Evolutionary conservation across 140 eudicot genomes (phyloP).

Genomic region (Flaveria floridana): DNA sequence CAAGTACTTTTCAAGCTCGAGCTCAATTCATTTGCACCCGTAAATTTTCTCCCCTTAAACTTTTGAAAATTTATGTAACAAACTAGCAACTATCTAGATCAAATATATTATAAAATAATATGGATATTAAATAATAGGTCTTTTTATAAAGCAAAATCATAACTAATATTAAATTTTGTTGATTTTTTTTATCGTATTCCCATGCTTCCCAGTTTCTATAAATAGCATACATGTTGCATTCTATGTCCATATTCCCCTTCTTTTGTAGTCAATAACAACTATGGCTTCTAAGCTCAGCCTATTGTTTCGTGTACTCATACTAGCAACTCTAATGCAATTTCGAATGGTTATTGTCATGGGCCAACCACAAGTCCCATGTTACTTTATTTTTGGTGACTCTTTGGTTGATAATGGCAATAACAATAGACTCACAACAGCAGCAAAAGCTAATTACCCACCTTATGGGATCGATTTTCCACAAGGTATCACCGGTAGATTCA

Average conservation of each 20-base stretch:
- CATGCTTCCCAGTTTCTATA: conserved; percentile 8
- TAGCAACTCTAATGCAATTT: background rate
- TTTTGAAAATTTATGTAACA: too few relatives aligned
- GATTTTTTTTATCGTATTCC: background rate
- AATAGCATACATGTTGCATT: conserved; percentile 21
- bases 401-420: conserved; percentile 47
- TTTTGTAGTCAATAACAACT: background rate
- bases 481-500: conserved; percentile 44
- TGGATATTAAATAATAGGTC: too few relatives aligned
- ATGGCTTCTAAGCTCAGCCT: conserved; percentile 11
- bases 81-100: too few relatives aligned
- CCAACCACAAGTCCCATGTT: conserved; percentile 43
- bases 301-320: background rate
- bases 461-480: conserved; percentile 44
- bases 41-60: too few relatives aligned
- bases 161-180: background rate
- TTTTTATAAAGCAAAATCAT: too few relatives aligned
- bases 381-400: conserved; percentile 53
- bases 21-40: too few relatives aligned
- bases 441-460: conserved; percentile 41
- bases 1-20: too few relatives aligned
- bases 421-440: conserved; percentile 31
- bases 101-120: too few relatives aligned
- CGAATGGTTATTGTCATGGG: background rate
- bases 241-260: background rate